Evolutionary conservation across 2,329 filamentous ascomycete genomes (phyloP).

Genomic region (Alternaria longipes): DNA sequence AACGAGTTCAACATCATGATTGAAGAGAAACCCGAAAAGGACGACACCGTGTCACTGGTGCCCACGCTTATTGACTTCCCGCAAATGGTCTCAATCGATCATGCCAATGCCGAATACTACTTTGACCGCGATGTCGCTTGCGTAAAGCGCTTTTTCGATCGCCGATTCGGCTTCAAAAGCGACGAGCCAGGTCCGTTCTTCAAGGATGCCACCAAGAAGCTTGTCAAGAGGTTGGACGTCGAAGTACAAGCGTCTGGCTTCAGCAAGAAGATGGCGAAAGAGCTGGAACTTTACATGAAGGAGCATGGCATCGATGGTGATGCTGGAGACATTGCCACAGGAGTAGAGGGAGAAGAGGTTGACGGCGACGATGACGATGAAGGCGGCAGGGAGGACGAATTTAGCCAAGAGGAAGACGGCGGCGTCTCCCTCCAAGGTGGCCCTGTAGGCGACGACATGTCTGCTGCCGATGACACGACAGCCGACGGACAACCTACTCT

Average conservation of each 20-base stretch:
- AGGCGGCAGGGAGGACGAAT: constrained; percentile 7
- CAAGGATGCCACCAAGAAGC: constrained; percentile 78
- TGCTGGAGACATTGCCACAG: constrained; percentile 50
- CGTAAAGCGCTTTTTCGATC: constrained; percentile 91
- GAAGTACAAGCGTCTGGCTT: constrained; percentile 93
- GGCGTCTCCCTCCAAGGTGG: constrained; percentile 12
- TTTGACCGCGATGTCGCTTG: constrained; percentile 96
- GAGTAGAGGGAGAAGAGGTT: constrained; percentile 30
- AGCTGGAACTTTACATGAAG: constrained; percentile 90
- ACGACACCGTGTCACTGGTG: constrained; percentile 64
- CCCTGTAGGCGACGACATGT: constrained; percentile 6
- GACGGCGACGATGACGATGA: constrained; percentile 17
- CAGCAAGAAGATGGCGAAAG: constrained; percentile 95
- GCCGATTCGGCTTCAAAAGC: constrained; percentile 86
- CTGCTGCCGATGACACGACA: constrained; percentile 1
- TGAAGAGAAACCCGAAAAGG: constrained; percentile 68
- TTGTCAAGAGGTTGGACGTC: constrained; percentile 79
- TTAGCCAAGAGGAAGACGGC: constrained; percentile 12
- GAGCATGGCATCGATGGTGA: constrained; percentile 68
- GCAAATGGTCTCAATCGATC: constrained; percentile 96
- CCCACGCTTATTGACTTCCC: constrained; percentile 97
- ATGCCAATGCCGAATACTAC: constrained; percentile 93
- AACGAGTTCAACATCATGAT: constrained; percentile 99
- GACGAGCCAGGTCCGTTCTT: constrained; percentile 87
- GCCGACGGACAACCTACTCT: constrained; percentile 22